A percentile compares a stretch with the other conserved stretches of the same genome.
phyloP scores from a whole-genome alignment of 2,329 filamentous ascomycete species.

The Cladosporium sphaerospermum region DNA sequence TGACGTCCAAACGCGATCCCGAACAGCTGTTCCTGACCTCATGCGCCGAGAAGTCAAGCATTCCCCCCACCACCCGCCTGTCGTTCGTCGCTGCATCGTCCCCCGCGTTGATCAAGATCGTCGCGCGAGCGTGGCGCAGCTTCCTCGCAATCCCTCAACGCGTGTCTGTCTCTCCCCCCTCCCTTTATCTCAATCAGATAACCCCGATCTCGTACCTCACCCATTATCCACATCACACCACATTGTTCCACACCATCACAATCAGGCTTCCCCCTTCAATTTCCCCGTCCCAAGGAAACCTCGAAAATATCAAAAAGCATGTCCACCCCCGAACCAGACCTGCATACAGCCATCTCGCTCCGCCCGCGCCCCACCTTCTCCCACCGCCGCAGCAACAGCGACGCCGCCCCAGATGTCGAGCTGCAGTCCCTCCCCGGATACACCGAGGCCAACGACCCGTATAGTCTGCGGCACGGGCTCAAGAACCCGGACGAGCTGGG shows the following conservation, averaged over 20 bases:
- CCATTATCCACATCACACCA: background rate
- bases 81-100: no score
- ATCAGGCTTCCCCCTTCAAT: background rate
- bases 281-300: background rate
- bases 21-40: no score
- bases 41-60: no score
- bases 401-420: constrained; percentile 36
- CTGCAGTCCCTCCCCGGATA: constrained; percentile 49
- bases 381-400: constrained; percentile 23
- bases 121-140: no score
- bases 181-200: no score
- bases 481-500: constrained; percentile 73
- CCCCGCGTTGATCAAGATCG: no score
- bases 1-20: no score
- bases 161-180: no score
- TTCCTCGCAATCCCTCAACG: no score
- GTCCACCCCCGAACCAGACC: constrained; percentile 33
- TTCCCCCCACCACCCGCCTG: no score
- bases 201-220: background rate
- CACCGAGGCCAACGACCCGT: constrained; percentile 67
- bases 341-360: constrained; percentile 44
- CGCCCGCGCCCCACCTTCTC: constrained; percentile 35
- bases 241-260: background rate
- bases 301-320: background rate
- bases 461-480: constrained; percentile 67